phyloP scores from a whole-genome alignment of 352 stramenopile genomes.

The Sclerospora graminicola region DNA sequence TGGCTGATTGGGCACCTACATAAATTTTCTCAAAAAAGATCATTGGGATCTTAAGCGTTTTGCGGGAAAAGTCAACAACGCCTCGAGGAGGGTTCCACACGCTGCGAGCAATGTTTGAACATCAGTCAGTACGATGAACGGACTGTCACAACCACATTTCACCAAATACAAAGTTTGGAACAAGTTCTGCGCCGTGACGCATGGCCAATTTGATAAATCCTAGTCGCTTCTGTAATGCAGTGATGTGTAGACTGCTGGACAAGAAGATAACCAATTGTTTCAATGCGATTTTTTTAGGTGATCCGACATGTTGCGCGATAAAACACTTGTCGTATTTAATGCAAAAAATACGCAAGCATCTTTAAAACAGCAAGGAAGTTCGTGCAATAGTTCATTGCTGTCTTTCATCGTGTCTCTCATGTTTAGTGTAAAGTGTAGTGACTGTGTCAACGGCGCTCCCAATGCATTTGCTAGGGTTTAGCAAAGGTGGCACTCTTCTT shows the following conservation, averaged over 20 bases:
- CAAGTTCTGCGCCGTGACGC: slow-evolving; percentile 59
- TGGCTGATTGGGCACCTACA: slow-evolving; percentile 58
- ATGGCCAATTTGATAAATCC: slow-evolving; percentile 79
- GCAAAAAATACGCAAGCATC: slow-evolving; percentile 19
- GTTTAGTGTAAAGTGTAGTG: slow-evolving; percentile 10
- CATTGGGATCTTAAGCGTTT: slow-evolving; percentile 63
- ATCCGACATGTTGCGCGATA: no score
- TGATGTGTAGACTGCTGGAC: no score
- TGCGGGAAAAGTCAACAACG: slow-evolving; percentile 49
- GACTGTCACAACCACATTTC: slow-evolving; percentile 77
- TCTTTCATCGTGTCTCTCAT: background rate
- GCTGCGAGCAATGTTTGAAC: slow-evolving; percentile 10
- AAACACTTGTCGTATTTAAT: no score
- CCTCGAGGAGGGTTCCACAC: slow-evolving; percentile 58
- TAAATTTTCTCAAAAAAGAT: slow-evolving; percentile 73
- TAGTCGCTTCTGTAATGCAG: slow-evolving; percentile 66
- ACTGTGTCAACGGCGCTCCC: slow-evolving; percentile 36
- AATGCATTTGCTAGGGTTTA: slow-evolving; percentile 57
- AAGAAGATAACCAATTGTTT: no score
- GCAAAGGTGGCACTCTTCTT: slow-evolving; percentile 52
- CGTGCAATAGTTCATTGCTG: no score
- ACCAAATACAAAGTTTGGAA: slow-evolving; percentile 68
- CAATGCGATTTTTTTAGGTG: no score
- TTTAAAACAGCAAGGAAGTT: slow-evolving; percentile 22
- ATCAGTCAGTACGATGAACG: slow-evolving; percentile 1